Percentiles rank a stretch among this genome's conserved stretches.
Conservation (phyloP, 1,284 basidiomycete genomes). For the Entoloma clypeatum region DNA sequence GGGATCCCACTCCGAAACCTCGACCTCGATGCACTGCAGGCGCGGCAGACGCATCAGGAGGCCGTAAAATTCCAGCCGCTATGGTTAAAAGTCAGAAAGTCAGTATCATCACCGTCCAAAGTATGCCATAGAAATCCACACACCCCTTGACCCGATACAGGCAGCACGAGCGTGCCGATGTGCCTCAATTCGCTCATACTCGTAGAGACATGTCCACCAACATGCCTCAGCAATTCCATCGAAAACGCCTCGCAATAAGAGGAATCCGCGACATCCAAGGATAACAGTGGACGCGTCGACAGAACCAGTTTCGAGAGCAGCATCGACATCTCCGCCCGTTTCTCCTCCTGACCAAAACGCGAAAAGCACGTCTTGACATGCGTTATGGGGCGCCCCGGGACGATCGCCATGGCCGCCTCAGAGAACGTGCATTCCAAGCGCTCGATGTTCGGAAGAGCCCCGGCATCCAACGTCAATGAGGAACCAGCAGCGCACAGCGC, state of each 20-base stretch:
- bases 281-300: conserved; percentile 40
- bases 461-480: conserved; percentile 26
- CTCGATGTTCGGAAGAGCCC: conserved; percentile 44
- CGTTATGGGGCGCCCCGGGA: conserved; percentile 53
- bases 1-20: conserved; percentile 61
- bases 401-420: conserved; percentile 53
- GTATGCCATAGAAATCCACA: conserved; percentile 17
- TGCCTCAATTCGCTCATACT: conserved; percentile 44
- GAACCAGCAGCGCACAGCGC: conserved; percentile 16
- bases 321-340: conserved; percentile 45
- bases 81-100: conserved; percentile 11
- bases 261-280: conserved; percentile 60
- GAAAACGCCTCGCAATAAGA: conserved; percentile 51
- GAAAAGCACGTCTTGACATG: conserved; percentile 69
- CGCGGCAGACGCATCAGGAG: conserved; percentile 47
- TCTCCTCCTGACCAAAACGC: conserved; percentile 40
- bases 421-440: conserved; percentile 62
- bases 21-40: conserved; percentile 55
- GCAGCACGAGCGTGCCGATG: conserved; percentile 58
- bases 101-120: conserved; percentile 10
- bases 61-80: conserved; percentile 61
- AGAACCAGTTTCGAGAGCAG: conserved; percentile 43
- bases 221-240: conserved; percentile 43
- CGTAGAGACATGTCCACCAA: conserved; percentile 35
- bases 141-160: conserved; percentile 46